Evolutionary conservation across 257 asterid genomes (phyloP), one percentile per base, ranked within the genome.

Genomic region (Solanum acaule): DNA sequence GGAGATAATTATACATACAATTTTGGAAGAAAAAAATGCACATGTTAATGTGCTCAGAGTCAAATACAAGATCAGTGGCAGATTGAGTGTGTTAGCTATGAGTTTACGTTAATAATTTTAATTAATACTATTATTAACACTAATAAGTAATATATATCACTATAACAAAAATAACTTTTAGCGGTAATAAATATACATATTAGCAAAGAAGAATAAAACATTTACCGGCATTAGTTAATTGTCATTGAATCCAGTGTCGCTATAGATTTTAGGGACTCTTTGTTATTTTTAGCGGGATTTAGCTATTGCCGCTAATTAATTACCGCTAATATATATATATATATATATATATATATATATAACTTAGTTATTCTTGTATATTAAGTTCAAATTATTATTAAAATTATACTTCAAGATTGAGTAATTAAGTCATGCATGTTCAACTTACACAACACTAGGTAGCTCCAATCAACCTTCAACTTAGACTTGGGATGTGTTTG

Each of bases 121-220:
- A 22, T 59, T 59, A 59, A 22, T 59, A 59, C 12, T 59, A 59
- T 59, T 59, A 56, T 18, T 20, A 56, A 56, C 10, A 56, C 10
- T 56, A 52, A 44, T 13, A 44, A 44, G 56, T 44, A 44, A 6
- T 56, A 56, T 56, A 56, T 18, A 56, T 56, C 10, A 56, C 4
- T 56, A 56, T 56, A 18, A 18, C 1, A 56, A 56, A 52, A 56
- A 56, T 0, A 18, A 18, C 1, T 56, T 56, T 56, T 56, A 56
- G 10, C 4, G 2, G 10, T 6, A 56, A 2, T 56, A 56, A 18
- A 18, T 56, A 56, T 52, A 0, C 23, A 52, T 1, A 18, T 18
- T 6, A 52, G 0, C 3, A 52, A 1, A 18, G 10, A 52, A 0
- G 63, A 4, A 52, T 52, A 52, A 52, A 52, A 0, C 0, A 0